A percentile compares a stretch with the other conserved stretches of the same genome.
Evolutionary conservation across 371 early-diverging fungal genomes (phyloP).

Genomic region (Batrachochytrium dendrobatidis): DNA sequence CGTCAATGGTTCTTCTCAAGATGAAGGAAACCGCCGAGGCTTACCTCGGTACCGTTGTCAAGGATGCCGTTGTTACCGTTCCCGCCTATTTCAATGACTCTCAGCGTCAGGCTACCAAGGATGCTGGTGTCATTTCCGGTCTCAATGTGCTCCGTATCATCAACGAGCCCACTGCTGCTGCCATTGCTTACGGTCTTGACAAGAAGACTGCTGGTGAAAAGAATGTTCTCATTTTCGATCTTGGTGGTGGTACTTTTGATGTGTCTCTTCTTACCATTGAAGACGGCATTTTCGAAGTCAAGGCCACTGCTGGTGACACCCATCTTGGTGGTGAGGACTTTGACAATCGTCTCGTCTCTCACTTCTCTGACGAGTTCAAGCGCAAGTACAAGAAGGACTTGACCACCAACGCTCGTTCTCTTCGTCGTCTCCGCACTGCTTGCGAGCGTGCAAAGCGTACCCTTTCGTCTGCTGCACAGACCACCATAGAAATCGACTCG

Average conservation of each 20-base stretch:
- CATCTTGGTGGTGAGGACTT: slow-evolving; percentile 99
- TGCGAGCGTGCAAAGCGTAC: slow-evolving; percentile 96
- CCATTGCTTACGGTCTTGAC: slow-evolving; percentile 95
- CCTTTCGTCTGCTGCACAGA: slow-evolving; percentile 80
- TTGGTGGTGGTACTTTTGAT: slow-evolving; percentile 98
- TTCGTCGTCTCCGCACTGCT: slow-evolving; percentile 92
- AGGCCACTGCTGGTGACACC: slow-evolving; percentile 95
- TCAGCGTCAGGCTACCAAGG: slow-evolving; percentile 98
- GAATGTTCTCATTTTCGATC: slow-evolving; percentile 91
- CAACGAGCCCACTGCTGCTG: slow-evolving; percentile 98
- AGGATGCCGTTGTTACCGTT: slow-evolving; percentile 93
- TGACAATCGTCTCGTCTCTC: slow-evolving; percentile 87
- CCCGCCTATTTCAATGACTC: slow-evolving; percentile 98
- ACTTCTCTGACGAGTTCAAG: slow-evolving; percentile 84
- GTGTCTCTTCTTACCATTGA: slow-evolving; percentile 93
- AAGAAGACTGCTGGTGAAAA: slow-evolving; percentile 75
- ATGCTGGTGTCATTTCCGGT: slow-evolving; percentile 93
- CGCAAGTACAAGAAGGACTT: slow-evolving; percentile 87
- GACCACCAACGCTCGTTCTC: slow-evolving; percentile 78
- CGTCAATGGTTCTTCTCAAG: slow-evolving; percentile 92
- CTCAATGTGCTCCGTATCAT: slow-evolving; percentile 95
- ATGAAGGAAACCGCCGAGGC: slow-evolving; percentile 97
- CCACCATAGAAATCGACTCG: slow-evolving; percentile 92
- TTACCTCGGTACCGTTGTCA: slow-evolving; percentile 85
- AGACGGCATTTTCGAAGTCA: slow-evolving; percentile 89